Conservation (phyloP, 1,284 basidiomycete species). For the Malassezia yamatoensis region DNA sequence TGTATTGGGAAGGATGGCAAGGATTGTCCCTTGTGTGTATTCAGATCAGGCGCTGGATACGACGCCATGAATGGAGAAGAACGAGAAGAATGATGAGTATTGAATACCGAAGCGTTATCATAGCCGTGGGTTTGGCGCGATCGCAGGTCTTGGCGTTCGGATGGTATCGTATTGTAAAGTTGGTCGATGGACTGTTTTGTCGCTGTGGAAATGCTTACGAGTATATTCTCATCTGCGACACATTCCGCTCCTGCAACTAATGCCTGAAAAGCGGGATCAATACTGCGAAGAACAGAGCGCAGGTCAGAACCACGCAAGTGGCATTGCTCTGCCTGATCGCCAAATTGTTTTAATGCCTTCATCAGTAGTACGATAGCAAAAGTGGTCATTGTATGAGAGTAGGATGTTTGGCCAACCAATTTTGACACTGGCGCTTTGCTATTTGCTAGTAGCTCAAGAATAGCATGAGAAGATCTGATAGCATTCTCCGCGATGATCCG, state of each 20-base stretch:
- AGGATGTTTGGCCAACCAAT: background rate
- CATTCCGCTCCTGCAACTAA: background rate
- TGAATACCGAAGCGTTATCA: too few species aligned
- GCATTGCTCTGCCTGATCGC: background rate
- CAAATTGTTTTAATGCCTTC: background rate
- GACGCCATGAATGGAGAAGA: too few species aligned
- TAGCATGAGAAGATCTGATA: background rate
- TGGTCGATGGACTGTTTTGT: background rate
- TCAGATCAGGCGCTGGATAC: too few species aligned
- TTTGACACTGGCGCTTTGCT: background rate
- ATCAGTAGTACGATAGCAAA: constrained; percentile 1
- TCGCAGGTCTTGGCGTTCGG: too few species aligned
- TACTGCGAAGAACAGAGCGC: background rate
- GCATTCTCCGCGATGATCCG: background rate
- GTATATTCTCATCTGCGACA: background rate
- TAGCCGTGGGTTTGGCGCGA: too few species aligned
- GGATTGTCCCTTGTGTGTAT: too few species aligned
- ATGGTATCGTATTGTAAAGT: too few species aligned
- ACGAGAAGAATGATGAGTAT: too few species aligned
- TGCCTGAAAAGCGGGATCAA: background rate
- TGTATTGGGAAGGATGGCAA: too few species aligned
- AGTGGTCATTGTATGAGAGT: constrained; percentile 1
- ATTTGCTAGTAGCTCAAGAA: background rate
- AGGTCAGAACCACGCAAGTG: background rate
- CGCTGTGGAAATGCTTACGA: background rate